Evolutionary conservation across 148 eudicot genomes (phyloP).

Genomic region (Limonium bicolor): DNA sequence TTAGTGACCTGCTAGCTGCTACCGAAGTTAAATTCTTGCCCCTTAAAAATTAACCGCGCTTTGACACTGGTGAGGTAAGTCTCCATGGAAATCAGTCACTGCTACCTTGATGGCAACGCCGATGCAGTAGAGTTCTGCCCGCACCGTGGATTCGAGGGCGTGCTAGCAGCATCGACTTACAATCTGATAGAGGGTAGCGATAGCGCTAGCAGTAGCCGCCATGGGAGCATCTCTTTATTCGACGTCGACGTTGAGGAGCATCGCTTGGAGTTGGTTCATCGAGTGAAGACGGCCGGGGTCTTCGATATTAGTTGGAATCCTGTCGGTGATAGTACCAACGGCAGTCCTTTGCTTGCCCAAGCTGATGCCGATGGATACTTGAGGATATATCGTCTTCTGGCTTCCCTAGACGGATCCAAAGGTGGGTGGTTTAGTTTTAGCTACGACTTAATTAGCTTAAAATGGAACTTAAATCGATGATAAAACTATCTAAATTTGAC

Average conservation of each 20-base stretch:
- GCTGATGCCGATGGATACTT: conserved; percentile 87
- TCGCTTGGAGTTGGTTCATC: conserved; percentile 28
- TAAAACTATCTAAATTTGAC: too few species aligned
- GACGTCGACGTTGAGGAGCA: conserved; percentile 32
- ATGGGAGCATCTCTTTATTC: conserved; percentile 63
- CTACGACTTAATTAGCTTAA: too few species aligned
- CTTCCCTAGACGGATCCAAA: conserved; percentile 18
- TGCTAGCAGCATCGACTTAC: conserved; percentile 76
- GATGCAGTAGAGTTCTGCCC: conserved; percentile 95
- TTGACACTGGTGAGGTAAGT: too few species aligned
- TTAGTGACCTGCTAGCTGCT: too few species aligned
- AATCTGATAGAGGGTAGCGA: conserved; percentile 54
- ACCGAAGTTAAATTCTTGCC: too few species aligned
- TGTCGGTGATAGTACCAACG: conserved; percentile 7
- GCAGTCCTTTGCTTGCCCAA: conserved; percentile 56
- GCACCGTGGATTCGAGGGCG: conserved; percentile 32
- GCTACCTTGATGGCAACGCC: conserved; percentile 57
- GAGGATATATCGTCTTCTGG: conserved; percentile 33
- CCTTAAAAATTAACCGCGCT: too few species aligned
- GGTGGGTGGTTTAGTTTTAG: too few species aligned
- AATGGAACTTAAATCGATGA: too few species aligned
- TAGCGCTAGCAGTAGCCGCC: conserved; percentile 42
- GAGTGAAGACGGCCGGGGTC: conserved; percentile 54
- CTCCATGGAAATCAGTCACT: conserved; percentile 48
- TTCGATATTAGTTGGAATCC: conserved; percentile 89